phyloP scores from a whole-genome alignment of 2,329 filamentous ascomycete species.

The Periglandula ipomoeae region DNA sequence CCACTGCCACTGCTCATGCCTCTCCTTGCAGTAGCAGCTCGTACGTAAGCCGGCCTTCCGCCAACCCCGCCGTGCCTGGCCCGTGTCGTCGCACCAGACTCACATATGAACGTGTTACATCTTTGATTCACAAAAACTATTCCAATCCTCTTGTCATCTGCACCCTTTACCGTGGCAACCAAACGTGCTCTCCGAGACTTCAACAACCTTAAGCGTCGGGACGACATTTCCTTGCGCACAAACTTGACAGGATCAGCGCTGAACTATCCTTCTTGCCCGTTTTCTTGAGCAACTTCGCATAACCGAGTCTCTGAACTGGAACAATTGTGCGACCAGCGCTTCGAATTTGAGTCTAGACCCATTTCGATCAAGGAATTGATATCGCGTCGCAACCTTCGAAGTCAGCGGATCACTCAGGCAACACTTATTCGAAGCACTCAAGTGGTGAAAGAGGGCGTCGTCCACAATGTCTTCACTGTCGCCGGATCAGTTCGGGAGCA shows the following conservation, averaged over 20 bases:
- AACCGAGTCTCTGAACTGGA: too few relatives aligned
- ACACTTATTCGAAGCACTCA: neutral
- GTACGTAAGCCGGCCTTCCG: neutral
- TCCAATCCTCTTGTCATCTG: too few relatives aligned
- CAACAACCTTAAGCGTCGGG: too few relatives aligned
- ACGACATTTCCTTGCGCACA: too few relatives aligned
- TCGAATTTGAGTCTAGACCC: neutral
- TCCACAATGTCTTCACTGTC: constrained; percentile 31
- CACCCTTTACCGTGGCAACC: too few relatives aligned
- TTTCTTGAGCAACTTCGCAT: too few relatives aligned
- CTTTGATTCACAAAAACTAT: neutral
- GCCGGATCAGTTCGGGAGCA: constrained; percentile 25
- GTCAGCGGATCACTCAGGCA: neutral
- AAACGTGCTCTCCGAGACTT: too few relatives aligned
- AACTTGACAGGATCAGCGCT: too few relatives aligned
- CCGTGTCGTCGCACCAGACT: neutral
- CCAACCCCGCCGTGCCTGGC: constrained; percentile 1
- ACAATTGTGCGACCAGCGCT: neutral
- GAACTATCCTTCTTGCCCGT: too few relatives aligned
- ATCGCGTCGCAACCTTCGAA: neutral
- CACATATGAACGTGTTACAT: too few relatives aligned
- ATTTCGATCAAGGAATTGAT: too few relatives aligned
- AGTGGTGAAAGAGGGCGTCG: neutral
- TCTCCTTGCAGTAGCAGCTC: neutral
- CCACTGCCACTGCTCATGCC: too few relatives aligned